Evolutionary conservation across 1,284 basidiomycete genomes (phyloP).

Genomic region (Rhodotorula sp.): DNA sequence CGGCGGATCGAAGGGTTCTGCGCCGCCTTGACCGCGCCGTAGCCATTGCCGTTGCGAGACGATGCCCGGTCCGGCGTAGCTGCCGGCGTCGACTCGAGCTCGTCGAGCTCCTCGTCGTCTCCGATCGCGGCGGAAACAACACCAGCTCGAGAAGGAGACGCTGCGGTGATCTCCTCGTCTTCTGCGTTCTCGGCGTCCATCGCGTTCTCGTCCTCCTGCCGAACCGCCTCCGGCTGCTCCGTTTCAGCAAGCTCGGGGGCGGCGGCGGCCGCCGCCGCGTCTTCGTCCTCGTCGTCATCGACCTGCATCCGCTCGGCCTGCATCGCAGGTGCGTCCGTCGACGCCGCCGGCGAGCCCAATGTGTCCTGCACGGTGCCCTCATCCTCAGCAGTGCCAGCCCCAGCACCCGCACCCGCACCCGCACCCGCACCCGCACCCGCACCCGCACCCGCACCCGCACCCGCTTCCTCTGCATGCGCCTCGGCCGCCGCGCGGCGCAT

Average conservation of each 20-base stretch:
- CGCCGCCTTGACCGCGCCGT: background rate
- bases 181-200: background rate
- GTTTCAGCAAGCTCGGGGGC: background rate
- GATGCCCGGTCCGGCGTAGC: background rate
- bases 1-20: background rate
- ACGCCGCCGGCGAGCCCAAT: too few species aligned
- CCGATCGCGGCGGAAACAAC: background rate
- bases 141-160: background rate
- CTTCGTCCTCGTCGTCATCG: background rate
- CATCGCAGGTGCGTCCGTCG: background rate
- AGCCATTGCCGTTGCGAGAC: background rate
- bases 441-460: too few species aligned
- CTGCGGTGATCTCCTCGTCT: too few species aligned
- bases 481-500: background rate
- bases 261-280: background rate
- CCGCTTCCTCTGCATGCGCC: slow-evolving; percentile 5
- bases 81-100: slow-evolving; percentile 6
- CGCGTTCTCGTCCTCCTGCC: too few species aligned
- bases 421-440: too few species aligned
- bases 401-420: too few species aligned
- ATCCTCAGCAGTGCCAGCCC: too few species aligned
- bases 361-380: too few species aligned
- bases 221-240: background rate
- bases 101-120: slow-evolving; percentile 1
- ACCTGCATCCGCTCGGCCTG: slow-evolving; percentile 6